A percentile compares a stretch with the other conserved stretches of the same genome.
Conservation (phyloP, 2,329 filamentous ascomycete species). For the Aspergillus quadricinctus region DNA sequence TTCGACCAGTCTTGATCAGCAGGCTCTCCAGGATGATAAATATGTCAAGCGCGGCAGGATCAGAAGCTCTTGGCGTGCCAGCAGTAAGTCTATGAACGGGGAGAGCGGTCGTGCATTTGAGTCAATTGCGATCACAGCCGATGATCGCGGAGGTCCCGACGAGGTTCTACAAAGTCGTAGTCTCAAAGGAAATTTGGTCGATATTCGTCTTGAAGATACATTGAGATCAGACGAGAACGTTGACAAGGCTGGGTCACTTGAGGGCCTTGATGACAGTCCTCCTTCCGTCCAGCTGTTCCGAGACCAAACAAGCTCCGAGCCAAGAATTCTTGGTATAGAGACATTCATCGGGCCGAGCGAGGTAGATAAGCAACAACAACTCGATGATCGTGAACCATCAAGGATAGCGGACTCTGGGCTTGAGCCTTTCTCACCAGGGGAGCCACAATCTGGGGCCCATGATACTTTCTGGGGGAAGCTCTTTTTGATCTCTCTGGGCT, state of each 20-base stretch:
- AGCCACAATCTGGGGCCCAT: constrained; percentile 70
- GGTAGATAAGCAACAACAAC: constrained; percentile 47
- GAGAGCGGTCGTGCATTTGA: constrained; percentile 36
- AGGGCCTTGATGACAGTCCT: constrained; percentile 45
- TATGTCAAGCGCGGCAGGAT: constrained; percentile 48
- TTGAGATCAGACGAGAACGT: constrained; percentile 44
- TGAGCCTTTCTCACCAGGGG: constrained; percentile 53
- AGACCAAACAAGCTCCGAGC: constrained; percentile 38
- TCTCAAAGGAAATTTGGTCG: constrained; percentile 69
- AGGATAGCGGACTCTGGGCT: constrained; percentile 52
- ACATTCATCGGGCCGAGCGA: constrained; percentile 47
- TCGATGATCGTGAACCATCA: constrained; percentile 42
- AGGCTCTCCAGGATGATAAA: constrained; percentile 31
- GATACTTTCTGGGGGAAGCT: constrained; percentile 90
- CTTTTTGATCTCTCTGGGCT: constrained; percentile 78
- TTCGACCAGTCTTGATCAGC: constrained; percentile 50
- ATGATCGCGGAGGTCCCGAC: constrained; percentile 27
- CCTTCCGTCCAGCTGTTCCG: constrained; percentile 55
- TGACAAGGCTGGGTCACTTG: constrained; percentile 38
- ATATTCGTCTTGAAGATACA: constrained; percentile 74
- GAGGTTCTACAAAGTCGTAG: constrained; percentile 44
- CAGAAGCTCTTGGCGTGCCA: constrained; percentile 53
- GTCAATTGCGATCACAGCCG: constrained; percentile 31
- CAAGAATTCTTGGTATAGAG: constrained; percentile 34
- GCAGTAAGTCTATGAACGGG: constrained; percentile 38